Evolutionary conservation across 2,329 filamentous ascomycete genomes (phyloP).

Genomic region (Sclerotinia spermophila): DNA sequence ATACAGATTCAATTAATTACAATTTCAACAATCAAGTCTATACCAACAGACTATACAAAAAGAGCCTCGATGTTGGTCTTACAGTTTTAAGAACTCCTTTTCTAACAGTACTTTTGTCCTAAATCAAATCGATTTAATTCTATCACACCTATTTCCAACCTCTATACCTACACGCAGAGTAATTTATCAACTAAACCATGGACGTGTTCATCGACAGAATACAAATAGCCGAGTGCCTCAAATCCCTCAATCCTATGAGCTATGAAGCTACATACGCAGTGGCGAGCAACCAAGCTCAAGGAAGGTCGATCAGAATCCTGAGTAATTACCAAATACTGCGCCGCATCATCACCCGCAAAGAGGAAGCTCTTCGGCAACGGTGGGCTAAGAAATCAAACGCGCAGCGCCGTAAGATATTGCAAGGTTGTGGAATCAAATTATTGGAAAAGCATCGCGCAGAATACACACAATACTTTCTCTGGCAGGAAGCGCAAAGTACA

Average conservation of each 20-base stretch:
- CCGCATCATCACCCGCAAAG: neutral
- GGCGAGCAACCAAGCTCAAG: neutral
- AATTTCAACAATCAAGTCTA: neutral
- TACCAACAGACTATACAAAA: neutral
- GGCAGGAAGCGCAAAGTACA: neutral
- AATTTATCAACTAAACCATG: neutral
- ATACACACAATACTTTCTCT: neutral
- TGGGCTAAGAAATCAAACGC: neutral
- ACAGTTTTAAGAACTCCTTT: neutral
- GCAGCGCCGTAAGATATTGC: neutral
- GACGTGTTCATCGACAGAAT: neutral
- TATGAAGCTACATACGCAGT: neutral
- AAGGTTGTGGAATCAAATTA: neutral
- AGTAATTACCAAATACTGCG: neutral
- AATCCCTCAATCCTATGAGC: neutral
- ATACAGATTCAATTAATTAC: neutral
- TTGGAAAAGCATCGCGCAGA: neutral
- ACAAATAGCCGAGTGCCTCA: neutral
- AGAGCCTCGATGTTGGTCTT: neutral
- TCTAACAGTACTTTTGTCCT: neutral
- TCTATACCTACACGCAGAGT: neutral
- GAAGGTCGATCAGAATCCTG: neutral
- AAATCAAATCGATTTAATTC: neutral
- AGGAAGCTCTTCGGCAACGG: neutral
- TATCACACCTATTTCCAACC: too few species aligned